Conservation (phyloP, 306 rosid genomes). For the Leucaena leucocephala region DNA sequence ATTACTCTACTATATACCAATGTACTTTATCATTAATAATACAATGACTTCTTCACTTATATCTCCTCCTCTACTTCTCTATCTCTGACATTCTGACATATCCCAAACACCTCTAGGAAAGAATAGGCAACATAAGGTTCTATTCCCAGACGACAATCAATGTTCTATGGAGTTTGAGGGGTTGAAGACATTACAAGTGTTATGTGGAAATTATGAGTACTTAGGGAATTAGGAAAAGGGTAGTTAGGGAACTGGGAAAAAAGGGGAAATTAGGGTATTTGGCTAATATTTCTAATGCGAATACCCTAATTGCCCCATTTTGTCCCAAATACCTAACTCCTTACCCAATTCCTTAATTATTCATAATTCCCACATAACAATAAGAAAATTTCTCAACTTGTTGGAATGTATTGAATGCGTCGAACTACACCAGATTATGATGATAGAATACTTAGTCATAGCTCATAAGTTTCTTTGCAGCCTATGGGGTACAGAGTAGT, state of each 20-base stretch:
- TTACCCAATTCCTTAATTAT: neutral
- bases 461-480: neutral
- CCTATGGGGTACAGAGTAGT: neutral
- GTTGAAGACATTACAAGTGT: neutral
- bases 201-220: neutral
- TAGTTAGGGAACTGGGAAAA: neutral
- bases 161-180: neutral
- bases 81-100: neutral
- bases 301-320: neutral
- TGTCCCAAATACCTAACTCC: neutral
- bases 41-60: neutral
- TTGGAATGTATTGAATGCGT: neutral
- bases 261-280: neutral
- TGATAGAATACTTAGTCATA: constrained; percentile 2
- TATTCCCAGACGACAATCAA: neutral
- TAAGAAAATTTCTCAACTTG: neutral
- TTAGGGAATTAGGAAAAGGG: neutral
- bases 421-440: neutral
- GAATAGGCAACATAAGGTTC: neutral
- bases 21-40: neutral
- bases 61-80: neutral
- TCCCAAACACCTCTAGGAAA: neutral
- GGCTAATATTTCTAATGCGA: neutral
- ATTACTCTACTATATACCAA: neutral
- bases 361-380: neutral